Conservation (phyloP, 2,329 filamentous ascomycete genomes). For the Dryadomyces quercus-mongolicae region DNA sequence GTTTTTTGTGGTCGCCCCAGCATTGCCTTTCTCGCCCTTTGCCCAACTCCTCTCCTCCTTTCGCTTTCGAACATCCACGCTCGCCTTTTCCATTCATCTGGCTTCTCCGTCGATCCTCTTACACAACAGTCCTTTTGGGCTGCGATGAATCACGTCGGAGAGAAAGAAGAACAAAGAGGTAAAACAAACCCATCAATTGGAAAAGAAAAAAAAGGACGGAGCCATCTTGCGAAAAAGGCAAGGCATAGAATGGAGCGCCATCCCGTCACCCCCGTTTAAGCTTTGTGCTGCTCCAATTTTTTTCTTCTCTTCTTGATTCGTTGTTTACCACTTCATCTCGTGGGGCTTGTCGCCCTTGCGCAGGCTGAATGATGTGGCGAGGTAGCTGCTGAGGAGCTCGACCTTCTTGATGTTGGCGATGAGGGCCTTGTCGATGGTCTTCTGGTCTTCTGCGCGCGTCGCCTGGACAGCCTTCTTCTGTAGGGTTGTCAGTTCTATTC, state of each 20-base stretch:
- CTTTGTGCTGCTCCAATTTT: background rate
- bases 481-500: slow-evolving; percentile 24
- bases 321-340: slow-evolving; percentile 94
- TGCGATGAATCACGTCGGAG: slow-evolving; percentile 2
- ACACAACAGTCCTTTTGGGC: slow-evolving; percentile 1
- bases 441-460: slow-evolving; percentile 92
- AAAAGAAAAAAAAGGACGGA: background rate
- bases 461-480: slow-evolving; percentile 96
- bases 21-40: background rate
- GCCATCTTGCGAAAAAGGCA: background rate
- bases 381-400: slow-evolving; percentile 85
- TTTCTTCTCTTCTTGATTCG: background rate
- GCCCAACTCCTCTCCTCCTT: background rate
- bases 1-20: background rate
- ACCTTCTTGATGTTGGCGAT: slow-evolving; percentile 98
- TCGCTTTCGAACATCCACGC: too few species aligned
- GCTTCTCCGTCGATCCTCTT: slow-evolving; percentile 5
- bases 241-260: background rate
- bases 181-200: background rate
- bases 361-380: slow-evolving; percentile 92
- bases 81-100: background rate
- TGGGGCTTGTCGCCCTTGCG: slow-evolving; percentile 99
- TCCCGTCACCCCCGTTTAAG: too few species aligned
- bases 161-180: slow-evolving; percentile 1
- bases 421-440: slow-evolving; percentile 94